A percentile compares a stretch with the other conserved stretches of the same genome.
phyloP scores from a whole-genome alignment of 176 grass and related monocot species.

The Alloteropsis semialata region DNA sequence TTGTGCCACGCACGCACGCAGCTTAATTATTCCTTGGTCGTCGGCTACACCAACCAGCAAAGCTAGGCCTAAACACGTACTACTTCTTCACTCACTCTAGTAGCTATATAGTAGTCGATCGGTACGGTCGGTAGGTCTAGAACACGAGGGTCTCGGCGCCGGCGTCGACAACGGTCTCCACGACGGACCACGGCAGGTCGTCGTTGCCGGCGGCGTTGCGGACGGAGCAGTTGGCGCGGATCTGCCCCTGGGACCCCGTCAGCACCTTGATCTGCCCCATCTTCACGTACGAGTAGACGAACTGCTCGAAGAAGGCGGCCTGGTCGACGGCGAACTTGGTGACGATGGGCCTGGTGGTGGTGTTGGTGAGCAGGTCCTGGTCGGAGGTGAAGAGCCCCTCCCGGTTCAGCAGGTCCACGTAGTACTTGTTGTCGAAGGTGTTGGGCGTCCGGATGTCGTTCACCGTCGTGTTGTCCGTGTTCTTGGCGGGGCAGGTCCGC shows the following conservation, averaged over 20 bases:
- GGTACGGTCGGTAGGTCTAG: no score
- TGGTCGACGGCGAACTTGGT: conserved; percentile 38
- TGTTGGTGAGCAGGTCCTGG: conserved; percentile 51
- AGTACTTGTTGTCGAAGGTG: conserved; percentile 86
- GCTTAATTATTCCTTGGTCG: no score
- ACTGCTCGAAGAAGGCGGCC: conserved; percentile 54
- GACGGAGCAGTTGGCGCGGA: conserved; percentile 57
- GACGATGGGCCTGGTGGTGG: conserved; percentile 29
- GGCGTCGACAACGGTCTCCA: conserved; percentile 14
- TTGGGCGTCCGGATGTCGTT: conserved; percentile 49
- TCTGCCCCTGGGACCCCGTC: conserved; percentile 47
- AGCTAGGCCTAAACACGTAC: no score
- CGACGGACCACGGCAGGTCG: conserved; percentile 15
- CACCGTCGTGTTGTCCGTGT: conserved; percentile 33
- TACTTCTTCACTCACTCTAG: no score
- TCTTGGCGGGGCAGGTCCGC: conserved; percentile 32
- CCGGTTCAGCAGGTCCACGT: conserved; percentile 61
- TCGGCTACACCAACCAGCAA: no score
- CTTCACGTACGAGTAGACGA: conserved; percentile 60
- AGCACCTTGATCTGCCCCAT: conserved; percentile 73
- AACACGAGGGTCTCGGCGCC: neutral
- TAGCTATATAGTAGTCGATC: no score
- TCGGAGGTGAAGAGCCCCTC: conserved; percentile 82
- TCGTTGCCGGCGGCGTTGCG: neutral
- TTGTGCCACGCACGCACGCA: no score